Conservation (phyloP, 2,329 filamentous ascomycete genomes). For the Microdochium trichocladiopsis region DNA sequence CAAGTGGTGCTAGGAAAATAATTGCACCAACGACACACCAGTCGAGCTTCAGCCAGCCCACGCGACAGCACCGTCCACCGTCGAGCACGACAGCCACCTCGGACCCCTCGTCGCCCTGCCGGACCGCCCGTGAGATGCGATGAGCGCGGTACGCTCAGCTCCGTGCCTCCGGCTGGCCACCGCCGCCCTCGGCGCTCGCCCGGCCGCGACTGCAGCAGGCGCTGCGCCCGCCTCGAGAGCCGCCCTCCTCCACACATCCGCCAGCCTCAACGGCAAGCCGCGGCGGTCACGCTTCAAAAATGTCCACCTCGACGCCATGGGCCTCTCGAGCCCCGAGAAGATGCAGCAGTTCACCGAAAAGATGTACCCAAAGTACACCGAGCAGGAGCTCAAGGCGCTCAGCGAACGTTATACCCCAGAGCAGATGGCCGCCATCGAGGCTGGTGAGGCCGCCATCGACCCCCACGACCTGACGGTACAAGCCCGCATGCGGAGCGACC, state of each 20-base stretch:
- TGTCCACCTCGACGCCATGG: conserved; percentile 44
- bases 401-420: conserved; percentile 66
- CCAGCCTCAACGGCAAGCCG: conserved; percentile 32
- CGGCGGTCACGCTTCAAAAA: conserved; percentile 42
- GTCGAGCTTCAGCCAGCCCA: background rate
- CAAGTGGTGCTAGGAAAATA: background rate
- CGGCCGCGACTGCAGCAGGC: conserved; percentile 8
- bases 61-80: background rate
- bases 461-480: conserved; percentile 67
- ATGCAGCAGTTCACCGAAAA: conserved; percentile 37
- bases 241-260: conserved; percentile 38
- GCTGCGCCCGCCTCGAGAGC: background rate
- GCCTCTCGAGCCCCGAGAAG: conserved; percentile 35
- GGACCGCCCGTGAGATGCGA: background rate
- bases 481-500: conserved; percentile 64
- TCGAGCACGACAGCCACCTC: background rate
- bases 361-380: conserved; percentile 57
- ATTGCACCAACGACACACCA: background rate
- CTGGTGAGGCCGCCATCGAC: conserved; percentile 71
- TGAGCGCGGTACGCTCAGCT: background rate
- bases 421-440: conserved; percentile 75
- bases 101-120: background rate
- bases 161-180: background rate
- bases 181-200: background rate
- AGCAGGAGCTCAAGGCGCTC: conserved; percentile 57